Percentiles rank a stretch among this genome's conserved stretches.
These are phyloP conservation scores for Ceratocystis diversiconidia DNA, from an alignment of 2,329 filamentous ascomycete genomes.

Conservation along the genomic window DNA sequence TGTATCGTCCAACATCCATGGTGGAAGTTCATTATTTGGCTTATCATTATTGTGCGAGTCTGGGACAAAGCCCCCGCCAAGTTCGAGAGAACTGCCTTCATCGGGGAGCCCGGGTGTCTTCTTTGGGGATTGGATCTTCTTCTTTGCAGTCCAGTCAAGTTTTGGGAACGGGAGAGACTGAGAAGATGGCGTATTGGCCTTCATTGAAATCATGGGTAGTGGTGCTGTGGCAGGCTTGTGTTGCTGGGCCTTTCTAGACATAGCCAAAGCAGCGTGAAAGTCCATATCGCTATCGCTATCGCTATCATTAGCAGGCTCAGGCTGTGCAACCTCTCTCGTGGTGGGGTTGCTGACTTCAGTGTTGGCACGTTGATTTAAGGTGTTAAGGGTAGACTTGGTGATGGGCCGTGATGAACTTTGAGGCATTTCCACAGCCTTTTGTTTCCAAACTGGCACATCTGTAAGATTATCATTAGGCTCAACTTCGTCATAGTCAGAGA, in stretches of 20 bases:
- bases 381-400: slow-evolving; percentile 12
- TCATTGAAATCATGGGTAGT: slow-evolving; percentile 1
- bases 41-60: slow-evolving; percentile 26
- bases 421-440: slow-evolving; percentile 36
- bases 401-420: slow-evolving; percentile 37
- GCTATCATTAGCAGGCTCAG: slow-evolving; percentile 33
- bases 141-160: slow-evolving; percentile 40
- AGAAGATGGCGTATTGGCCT: slow-evolving; percentile 36
- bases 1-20: slow-evolving; percentile 54
- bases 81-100: neutral
- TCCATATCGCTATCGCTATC: slow-evolving; percentile 58
- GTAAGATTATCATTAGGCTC: slow-evolving; percentile 38
- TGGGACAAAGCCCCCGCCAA: slow-evolving; percentile 13
- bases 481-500: slow-evolving; percentile 21
- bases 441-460: slow-evolving; percentile 38
- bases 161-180: slow-evolving; percentile 88
- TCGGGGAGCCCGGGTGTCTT: neutral
- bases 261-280: slow-evolving; percentile 56
- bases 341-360: slow-evolving; percentile 54
- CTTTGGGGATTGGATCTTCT: neutral
- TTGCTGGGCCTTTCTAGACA: slow-evolving; percentile 26
- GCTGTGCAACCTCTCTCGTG: slow-evolving; percentile 42
- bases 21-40: slow-evolving; percentile 48
- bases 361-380: slow-evolving; percentile 14
- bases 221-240: neutral